Evolutionary conservation across 1,139 yeast genomes (phyloP).

Genomic region (Saccharomyces uvarum): DNA sequence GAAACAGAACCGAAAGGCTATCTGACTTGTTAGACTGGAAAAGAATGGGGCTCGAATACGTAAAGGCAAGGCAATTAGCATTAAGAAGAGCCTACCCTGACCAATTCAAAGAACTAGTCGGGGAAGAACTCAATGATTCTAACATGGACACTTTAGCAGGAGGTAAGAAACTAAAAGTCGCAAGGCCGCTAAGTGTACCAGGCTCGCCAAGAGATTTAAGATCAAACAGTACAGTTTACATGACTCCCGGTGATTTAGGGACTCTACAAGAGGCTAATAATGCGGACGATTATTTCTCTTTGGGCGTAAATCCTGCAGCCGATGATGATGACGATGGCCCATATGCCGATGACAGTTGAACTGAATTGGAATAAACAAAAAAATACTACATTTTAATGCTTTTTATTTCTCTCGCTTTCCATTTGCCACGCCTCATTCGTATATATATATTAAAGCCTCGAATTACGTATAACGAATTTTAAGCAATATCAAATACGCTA

Average conservation of each 20-base stretch:
- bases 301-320: constrained; percentile 51
- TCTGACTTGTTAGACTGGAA: constrained; percentile 93
- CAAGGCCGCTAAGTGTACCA: constrained; percentile 88
- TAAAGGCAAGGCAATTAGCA: constrained; percentile 86
- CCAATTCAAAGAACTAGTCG: constrained; percentile 51
- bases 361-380: background rate
- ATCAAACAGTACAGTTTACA: constrained; percentile 41
- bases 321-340: constrained; percentile 35
- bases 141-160: constrained; percentile 26
- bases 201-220: constrained; percentile 70
- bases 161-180: constrained; percentile 50
- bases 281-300: constrained; percentile 75
- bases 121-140: constrained; percentile 21
- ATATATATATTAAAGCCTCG: background rate
- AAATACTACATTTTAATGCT: background rate
- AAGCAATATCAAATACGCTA: background rate
- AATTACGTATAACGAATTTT: background rate
- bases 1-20: constrained; percentile 89
- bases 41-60: constrained; percentile 92
- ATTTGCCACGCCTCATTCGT: background rate
- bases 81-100: constrained; percentile 90
- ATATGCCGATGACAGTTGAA: background rate
- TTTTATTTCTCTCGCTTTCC: background rate
- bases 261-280: constrained; percentile 81
- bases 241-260: constrained; percentile 97